A percentile compares a stretch with the other conserved stretches of the same genome.
phyloP scores from a whole-genome alignment of 495 filamentous ascomycete genomes.

The Talaromyces thailandensis region DNA sequence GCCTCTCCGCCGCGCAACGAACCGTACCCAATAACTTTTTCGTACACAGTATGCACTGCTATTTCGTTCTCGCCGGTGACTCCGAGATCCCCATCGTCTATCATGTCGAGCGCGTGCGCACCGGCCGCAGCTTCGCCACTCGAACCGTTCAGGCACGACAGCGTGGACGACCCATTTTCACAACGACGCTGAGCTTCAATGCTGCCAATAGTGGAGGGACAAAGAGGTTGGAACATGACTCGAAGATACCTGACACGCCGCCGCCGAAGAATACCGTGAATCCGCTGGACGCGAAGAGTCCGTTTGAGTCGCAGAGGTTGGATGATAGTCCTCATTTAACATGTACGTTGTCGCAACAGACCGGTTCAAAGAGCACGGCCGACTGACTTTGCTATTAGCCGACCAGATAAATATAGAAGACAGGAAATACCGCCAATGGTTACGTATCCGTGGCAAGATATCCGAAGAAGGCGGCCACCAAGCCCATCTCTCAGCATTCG shows the following conservation, averaged over 20 bases:
- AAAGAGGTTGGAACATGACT: constrained; percentile 1
- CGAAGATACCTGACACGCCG: neutral
- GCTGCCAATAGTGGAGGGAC: constrained; percentile 56
- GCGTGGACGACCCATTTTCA: constrained; percentile 84
- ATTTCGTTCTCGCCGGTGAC: constrained; percentile 90
- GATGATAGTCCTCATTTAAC: neutral
- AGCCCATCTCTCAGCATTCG: constrained; percentile 76
- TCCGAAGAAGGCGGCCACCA: constrained; percentile 57
- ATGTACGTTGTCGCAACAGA: neutral
- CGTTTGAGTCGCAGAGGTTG: constrained; percentile 5
- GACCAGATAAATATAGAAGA: constrained; percentile 15
- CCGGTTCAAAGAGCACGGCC: neutral
- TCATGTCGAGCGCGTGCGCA: constrained; percentile 84
- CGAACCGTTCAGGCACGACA: constrained; percentile 91
- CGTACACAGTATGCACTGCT: constrained; percentile 91
- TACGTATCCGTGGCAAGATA: constrained; percentile 68
- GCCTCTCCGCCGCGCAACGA: constrained; percentile 73
- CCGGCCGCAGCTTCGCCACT: constrained; percentile 87
- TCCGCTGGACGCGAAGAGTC: neutral
- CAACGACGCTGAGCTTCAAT: constrained; percentile 84
- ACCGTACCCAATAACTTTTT: constrained; percentile 75
- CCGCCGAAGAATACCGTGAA: neutral
- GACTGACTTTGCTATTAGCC: neutral
- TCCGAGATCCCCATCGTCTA: constrained; percentile 79
- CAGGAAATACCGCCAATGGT: constrained; percentile 67